Evolutionary conservation across 31 red algal species (phyloP), one percentile per base, ranked within the genome.

Genomic region (Odonthalia washingtoniensis): DNA sequence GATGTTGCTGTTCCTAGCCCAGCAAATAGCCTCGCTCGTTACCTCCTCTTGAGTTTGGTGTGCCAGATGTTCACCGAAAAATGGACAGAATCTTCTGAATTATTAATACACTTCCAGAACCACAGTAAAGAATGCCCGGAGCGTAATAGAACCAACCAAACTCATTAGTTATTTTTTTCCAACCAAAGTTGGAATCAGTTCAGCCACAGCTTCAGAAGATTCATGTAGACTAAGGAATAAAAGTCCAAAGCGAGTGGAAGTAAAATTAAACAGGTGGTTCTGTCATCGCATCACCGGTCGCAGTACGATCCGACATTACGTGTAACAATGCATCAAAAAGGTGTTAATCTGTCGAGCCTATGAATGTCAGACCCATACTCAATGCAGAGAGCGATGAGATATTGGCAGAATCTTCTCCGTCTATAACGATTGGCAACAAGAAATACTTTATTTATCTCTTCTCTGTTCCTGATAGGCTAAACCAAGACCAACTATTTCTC

Each of bases 381-480:
- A 99, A 84, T 5, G 95, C 97, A 14, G 97, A 89, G 32, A 99
- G 42, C 3, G 95, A 87, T 31, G 78, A 77, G 3, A 86, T 90
- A 12, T 97, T 91, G 40, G 72, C 74, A 14, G 89, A 41, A 1
- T 75, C 78, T 39, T 89, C 79, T 37, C 68, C 89, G 68, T 97
- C 95, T 52, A 76, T 81, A 12, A 99, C 39, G 31, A 96, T 83
- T 14, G 94, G 95, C 2, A 93, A 46, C 14, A 99, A 43, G n/a
- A 93, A 45, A 2, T 95, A 89, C 84, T 81, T 90, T 5, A 99
- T 77, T 24, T 86, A 52, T 57, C 80, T 81, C 28, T 91, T 87
- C 42, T 80, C 70, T 17, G 97, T 91, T 2, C 97, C 97, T 6
- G 97, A 72, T 99, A 99, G 1, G 97, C 97, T 5, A 99, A 77